Conservation (phyloP, 1,139 yeast genomes). For the Saccharomyces hybrid region DNA sequence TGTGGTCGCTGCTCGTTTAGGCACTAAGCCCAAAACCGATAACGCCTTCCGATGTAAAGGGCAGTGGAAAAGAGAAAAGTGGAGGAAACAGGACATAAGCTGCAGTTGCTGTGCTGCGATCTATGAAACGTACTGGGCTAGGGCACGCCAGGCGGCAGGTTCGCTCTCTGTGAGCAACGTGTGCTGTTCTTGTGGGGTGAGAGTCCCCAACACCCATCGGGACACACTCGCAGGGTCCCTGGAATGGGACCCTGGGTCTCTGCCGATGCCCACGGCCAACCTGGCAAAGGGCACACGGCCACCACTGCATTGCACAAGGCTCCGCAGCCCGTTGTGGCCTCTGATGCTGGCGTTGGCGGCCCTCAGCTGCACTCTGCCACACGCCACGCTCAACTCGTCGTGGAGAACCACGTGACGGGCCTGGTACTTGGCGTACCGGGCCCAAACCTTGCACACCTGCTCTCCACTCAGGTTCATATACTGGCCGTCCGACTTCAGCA, state of each 20-base stretch:
- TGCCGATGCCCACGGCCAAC: slow-evolving; percentile 69
- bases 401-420: slow-evolving; percentile 51
- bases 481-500: slow-evolving; percentile 43
- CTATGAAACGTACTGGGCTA: not conserved
- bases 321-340: slow-evolving; percentile 76
- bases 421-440: slow-evolving; percentile 28
- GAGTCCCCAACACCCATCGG: slow-evolving; percentile 45
- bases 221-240: slow-evolving; percentile 42
- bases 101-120: no score
- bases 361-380: slow-evolving; percentile 58
- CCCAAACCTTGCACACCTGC: slow-evolving; percentile 43
- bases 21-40: slow-evolving; percentile 1
- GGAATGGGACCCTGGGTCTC: slow-evolving; percentile 36
- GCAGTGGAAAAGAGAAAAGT: not conserved
- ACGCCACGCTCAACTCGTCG: slow-evolving; percentile 60
- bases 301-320: slow-evolving; percentile 39
- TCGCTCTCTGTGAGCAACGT: not conserved
- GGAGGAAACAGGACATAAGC: not conserved
- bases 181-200: slow-evolving; percentile 6
- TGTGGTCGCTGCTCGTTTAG: not conserved
- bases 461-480: slow-evolving; percentile 67
- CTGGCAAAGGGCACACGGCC: slow-evolving; percentile 30
- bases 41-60: not conserved
- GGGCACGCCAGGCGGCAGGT: not conserved
- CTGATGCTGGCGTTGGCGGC: slow-evolving; percentile 50